phyloP scores from a whole-genome alignment of 2,329 filamentous ascomycete species.

The Penicillium corylophilum region DNA sequence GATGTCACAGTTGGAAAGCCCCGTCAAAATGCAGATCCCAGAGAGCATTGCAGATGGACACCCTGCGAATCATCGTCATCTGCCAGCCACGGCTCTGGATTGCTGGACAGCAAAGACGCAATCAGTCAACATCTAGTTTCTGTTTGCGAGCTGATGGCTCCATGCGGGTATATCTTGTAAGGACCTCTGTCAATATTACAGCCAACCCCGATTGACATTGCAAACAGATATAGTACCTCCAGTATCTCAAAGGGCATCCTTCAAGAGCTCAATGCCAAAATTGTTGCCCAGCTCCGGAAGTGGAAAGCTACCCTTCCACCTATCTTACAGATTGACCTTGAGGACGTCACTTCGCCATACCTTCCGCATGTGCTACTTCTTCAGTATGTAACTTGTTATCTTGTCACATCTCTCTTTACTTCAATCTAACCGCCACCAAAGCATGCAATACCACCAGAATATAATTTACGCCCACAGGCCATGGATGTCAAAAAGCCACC shows the following conservation, averaged over 20 bases:
- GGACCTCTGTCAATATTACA: neutral
- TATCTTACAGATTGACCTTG: slow-evolving; percentile 23
- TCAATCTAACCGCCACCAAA: neutral
- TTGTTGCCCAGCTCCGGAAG: slow-evolving; percentile 16
- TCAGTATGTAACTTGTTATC: slow-evolving; percentile 18
- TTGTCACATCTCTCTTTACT: neutral
- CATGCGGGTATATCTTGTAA: slow-evolving; percentile 31
- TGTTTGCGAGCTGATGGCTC: slow-evolving; percentile 34
- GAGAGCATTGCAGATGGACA: slow-evolving; percentile 17
- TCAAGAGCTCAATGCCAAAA: slow-evolving; percentile 24
- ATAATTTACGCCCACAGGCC: slow-evolving; percentile 38
- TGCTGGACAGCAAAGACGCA: neutral
- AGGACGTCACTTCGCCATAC: slow-evolving; percentile 22
- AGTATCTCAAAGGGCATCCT: slow-evolving; percentile 22
- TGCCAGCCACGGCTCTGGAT: neutral
- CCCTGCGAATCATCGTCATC: slow-evolving; percentile 18
- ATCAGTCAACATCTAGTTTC: slow-evolving; percentile 20
- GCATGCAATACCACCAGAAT: slow-evolving; percentile 37
- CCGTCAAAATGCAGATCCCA: neutral
- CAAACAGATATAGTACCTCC: slow-evolving; percentile 13
- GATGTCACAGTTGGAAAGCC: slow-evolving; percentile 39
- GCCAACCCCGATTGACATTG: neutral
- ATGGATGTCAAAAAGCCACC: slow-evolving; percentile 32
- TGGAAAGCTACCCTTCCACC: slow-evolving; percentile 30
- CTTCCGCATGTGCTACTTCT: slow-evolving; percentile 30